These are phyloP conservation scores for Nannochloropsis salina DNA, from an alignment of 108 stramenopile species.

Conservation along the genomic window DNA sequence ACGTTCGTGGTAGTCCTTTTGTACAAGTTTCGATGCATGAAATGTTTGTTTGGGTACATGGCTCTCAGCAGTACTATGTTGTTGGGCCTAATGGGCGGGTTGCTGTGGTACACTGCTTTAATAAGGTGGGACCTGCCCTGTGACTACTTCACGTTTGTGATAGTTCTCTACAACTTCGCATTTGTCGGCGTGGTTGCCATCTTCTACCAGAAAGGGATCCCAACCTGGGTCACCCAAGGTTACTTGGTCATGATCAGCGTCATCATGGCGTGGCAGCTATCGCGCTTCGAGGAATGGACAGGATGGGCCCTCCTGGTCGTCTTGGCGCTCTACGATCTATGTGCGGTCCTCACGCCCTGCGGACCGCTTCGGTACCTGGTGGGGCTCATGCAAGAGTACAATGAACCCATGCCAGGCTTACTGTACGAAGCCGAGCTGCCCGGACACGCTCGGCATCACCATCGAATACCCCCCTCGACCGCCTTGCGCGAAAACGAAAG, in stretches of 20 bases:
- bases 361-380: slow-evolving; percentile 85
- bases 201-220: slow-evolving; percentile 85
- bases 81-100: slow-evolving; percentile 70
- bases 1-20: slow-evolving; percentile 81
- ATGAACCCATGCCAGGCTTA: slow-evolving; percentile 89
- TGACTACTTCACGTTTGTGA: slow-evolving; percentile 71
- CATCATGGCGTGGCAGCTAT: slow-evolving; percentile 87
- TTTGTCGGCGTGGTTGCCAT: slow-evolving; percentile 77
- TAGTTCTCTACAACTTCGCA: slow-evolving; percentile 85
- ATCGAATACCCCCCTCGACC: slow-evolving; percentile 59
- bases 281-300: slow-evolving; percentile 81
- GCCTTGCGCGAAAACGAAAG: slow-evolving; percentile 55
- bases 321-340: slow-evolving; percentile 85
- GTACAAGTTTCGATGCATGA: slow-evolving; percentile 83
- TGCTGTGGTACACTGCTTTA: slow-evolving; percentile 62
- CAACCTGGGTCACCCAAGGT: slow-evolving; percentile 69
- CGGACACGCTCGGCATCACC: not conserved
- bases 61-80: slow-evolving; percentile 68
- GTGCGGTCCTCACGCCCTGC: slow-evolving; percentile 86
- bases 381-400: slow-evolving; percentile 69
- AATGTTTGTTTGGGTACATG: slow-evolving; percentile 76
- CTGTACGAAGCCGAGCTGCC: slow-evolving; percentile 76
- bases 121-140: slow-evolving; percentile 64
- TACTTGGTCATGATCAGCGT: slow-evolving; percentile 81
- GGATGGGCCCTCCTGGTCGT: slow-evolving; percentile 86